These are phyloP conservation scores for Mitragyna speciosa DNA, from an alignment of 257 asterid species.

Conservation along the genomic window DNA sequence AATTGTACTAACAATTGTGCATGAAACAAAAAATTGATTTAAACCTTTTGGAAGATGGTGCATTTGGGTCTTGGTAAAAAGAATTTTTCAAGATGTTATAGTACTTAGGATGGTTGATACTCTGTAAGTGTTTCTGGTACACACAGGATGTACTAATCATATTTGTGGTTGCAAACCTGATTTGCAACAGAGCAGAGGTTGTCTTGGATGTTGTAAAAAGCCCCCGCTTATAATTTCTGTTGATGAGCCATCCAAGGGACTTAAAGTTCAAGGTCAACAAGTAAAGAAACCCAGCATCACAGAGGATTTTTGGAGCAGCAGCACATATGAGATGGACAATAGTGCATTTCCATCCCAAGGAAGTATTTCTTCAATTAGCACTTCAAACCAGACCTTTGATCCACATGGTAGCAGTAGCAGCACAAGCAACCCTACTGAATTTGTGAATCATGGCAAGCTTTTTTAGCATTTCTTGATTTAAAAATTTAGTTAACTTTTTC, in stretches of 20 bases:
- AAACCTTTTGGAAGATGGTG: neutral
- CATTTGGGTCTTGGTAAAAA: neutral
- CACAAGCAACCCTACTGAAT: conserved; percentile 62
- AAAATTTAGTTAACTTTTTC: neutral
- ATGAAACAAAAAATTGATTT: neutral
- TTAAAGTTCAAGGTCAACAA: conserved; percentile 59
- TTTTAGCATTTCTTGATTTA: neutral
- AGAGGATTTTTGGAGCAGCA: conserved; percentile 85
- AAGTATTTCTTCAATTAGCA: conserved; percentile 82
- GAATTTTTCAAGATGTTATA: neutral
- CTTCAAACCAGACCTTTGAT: conserved; percentile 63
- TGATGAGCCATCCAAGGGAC: conserved; percentile 76
- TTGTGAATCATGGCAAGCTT: conserved; percentile 78
- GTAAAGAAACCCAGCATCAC: conserved; percentile 53
- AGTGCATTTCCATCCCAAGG: conserved; percentile 81
- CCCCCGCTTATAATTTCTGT: conserved; percentile 70
- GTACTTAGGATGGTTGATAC: neutral
- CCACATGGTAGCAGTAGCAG: conserved; percentile 56
- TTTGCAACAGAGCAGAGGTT: conserved; percentile 99
- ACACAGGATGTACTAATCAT: conserved; percentile 45
- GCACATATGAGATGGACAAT: conserved; percentile 80
- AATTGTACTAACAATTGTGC: neutral
- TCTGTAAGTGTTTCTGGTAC: neutral
- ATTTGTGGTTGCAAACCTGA: conserved; percentile 61
- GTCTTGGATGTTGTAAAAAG: conserved; percentile 86